Evolutionary conservation across 257 asterid species (phyloP), one percentile per base, ranked within the genome.

Genomic region (Scutellaria baicalensis): DNA sequence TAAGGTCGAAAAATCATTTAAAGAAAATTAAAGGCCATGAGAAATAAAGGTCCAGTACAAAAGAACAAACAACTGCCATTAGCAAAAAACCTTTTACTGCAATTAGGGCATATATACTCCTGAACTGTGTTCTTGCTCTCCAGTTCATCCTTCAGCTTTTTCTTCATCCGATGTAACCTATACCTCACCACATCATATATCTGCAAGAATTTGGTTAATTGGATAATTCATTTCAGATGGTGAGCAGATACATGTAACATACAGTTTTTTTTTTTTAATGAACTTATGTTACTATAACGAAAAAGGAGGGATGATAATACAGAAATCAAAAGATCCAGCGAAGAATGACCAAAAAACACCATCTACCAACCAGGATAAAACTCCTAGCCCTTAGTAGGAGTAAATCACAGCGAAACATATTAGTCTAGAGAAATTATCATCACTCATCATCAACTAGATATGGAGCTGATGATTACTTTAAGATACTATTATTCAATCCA

Each of bases 91-190:
- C 96, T 89, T 81, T 82, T 93, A 55, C 84, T 84, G 76, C 99
- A 93, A 78, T 77, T 82, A 63, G 95, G 96, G 82, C 97, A 93
- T 35, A 84, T 79, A 80, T 93, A 93, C 80, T 86, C 96, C 85
- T 87, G 97, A 67, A 93, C 80, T n/a, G 92, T 89, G 69, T 93
- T 84, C 84, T 89, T 93, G 86, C 87, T 84, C 74, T 93, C 97
- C 66, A 93, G 75, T 73, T 89, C 97, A 86, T 93, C 97, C 82
- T 86, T 93, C 69, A 93, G 84, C 84, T 81, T 87, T 83, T 91
- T 93, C 83, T 71, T 91, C 96, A 93, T 93, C 58, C 99, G 88
- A 61, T 93, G 94, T 48, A 93, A 66, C 83, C 99, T 79, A 81
- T 93, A 91, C 75, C 99, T 85, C 47, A 91, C 95, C 42, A 93